These are phyloP conservation scores for Aspergillus sp. DNA, from an alignment of 2,329 filamentous ascomycete genomes.

Conservation along the genomic window DNA sequence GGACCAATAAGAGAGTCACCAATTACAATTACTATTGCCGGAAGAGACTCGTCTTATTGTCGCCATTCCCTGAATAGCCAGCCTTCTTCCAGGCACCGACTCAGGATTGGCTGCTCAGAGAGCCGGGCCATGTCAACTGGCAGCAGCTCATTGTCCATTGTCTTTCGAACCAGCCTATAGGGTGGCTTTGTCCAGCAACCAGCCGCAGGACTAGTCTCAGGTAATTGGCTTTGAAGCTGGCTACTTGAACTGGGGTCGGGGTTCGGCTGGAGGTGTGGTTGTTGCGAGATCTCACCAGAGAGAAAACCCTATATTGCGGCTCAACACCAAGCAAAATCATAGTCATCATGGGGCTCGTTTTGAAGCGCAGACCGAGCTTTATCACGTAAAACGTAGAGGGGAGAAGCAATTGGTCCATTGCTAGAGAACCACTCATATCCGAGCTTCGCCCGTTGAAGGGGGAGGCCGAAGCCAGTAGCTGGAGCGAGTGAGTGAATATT, in stretches of 20 bases:
- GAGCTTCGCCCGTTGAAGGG: background rate
- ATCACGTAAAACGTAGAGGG: background rate
- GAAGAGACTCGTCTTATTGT: background rate
- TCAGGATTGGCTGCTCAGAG: background rate
- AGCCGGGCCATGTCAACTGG: background rate
- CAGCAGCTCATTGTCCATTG: background rate
- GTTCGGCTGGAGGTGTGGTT: background rate
- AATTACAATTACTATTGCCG: background rate
- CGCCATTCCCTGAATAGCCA: background rate
- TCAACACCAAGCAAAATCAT: background rate
- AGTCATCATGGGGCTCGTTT: conserved; percentile 1
- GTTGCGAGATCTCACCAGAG: background rate
- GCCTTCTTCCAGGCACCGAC: background rate
- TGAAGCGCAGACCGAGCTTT: background rate
- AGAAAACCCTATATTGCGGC: background rate
- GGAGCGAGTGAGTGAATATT: conserved; percentile 8
- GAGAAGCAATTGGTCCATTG: background rate
- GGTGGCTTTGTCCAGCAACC: background rate
- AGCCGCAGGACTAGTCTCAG: background rate
- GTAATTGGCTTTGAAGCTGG: background rate
- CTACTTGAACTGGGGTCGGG: background rate
- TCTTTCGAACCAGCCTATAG: background rate
- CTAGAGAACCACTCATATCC: background rate
- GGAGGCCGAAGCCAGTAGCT: background rate
- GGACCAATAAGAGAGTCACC: background rate